phyloP scores from a whole-genome alignment of 1,284 basidiomycete genomes.

The Apiotrichum veenhuisii region DNA sequence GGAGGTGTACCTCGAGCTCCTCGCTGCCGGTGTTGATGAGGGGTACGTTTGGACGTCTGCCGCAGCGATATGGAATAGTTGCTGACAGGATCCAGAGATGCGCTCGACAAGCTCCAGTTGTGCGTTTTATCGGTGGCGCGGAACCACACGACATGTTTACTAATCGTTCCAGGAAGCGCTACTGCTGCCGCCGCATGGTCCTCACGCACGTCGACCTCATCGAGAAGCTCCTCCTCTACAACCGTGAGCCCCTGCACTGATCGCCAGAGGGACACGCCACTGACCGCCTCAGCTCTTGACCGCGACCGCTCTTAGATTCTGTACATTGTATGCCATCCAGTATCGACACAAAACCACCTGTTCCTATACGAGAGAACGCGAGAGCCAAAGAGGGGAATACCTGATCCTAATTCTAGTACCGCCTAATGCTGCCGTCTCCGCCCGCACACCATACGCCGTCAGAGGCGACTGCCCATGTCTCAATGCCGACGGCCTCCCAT shows the following conservation, averaged over 20 bases:
- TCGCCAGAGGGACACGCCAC: neutral
- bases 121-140: slow-evolving; percentile 14
- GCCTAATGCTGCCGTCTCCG: slow-evolving; percentile 35
- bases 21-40: slow-evolving; percentile 74
- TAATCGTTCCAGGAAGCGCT: slow-evolving; percentile 59
- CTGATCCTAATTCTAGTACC: slow-evolving; percentile 27
- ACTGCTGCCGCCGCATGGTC: slow-evolving; percentile 97
- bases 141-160: neutral
- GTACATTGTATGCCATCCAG: slow-evolving; percentile 17
- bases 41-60: too few relatives aligned
- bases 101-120: slow-evolving; percentile 83
- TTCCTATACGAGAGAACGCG: too few relatives aligned
- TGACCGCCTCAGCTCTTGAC: slow-evolving; percentile 13
- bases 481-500: slow-evolving; percentile 45
- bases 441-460: slow-evolving; percentile 43
- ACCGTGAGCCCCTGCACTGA: slow-evolving; percentile 64
- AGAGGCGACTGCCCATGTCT: slow-evolving; percentile 28
- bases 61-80: neutral
- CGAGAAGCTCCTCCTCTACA: slow-evolving; percentile 92
- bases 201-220: slow-evolving; percentile 90
- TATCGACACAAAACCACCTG: neutral
- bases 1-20: slow-evolving; percentile 74
- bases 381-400: too few relatives aligned
- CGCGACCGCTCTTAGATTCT: slow-evolving; percentile 18
- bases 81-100: slow-evolving; percentile 62